Conservation (phyloP, 495 filamentous ascomycete species). For the Lasiosphaeria miniovina region DNA sequence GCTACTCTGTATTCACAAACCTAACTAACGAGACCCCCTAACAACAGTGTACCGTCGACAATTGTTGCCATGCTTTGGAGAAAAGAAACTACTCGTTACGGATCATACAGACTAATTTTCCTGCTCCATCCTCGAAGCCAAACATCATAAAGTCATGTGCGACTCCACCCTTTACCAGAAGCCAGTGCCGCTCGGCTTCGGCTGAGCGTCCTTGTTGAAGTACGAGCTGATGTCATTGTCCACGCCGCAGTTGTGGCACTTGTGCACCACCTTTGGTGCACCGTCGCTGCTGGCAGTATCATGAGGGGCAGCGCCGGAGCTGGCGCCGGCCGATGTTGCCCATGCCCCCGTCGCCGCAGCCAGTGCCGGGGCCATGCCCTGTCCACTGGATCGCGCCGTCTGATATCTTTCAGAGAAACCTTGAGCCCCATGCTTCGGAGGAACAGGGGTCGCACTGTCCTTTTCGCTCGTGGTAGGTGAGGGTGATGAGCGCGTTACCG, state of each 20-base stretch:
- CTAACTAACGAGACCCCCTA: no score
- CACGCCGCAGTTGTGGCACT: background rate
- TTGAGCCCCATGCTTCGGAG: background rate
- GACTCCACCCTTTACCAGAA: background rate
- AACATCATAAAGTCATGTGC: background rate
- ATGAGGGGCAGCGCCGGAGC: background rate
- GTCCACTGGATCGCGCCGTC: background rate
- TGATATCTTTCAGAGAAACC: background rate
- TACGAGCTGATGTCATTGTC: conserved; percentile 8
- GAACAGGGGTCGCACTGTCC: background rate
- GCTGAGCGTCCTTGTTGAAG: conserved; percentile 3
- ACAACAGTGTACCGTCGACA: background rate
- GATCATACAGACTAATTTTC: background rate
- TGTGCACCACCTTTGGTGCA: background rate
- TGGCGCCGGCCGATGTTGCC: background rate
- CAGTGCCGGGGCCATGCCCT: background rate
- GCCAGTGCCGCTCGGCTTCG: background rate
- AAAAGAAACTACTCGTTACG: background rate
- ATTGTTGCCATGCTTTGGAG: background rate
- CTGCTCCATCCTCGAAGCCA: background rate
- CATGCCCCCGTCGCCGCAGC: background rate
- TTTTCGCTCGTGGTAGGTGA: background rate
- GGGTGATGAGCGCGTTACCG: background rate
- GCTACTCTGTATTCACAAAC: no score
- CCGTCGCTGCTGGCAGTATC: background rate